Percentiles rank a stretch among this genome's conserved stretches.
phyloP scores from a whole-genome alignment of 805 yeast species.

The Pichia pseudocactophila region DNA sequence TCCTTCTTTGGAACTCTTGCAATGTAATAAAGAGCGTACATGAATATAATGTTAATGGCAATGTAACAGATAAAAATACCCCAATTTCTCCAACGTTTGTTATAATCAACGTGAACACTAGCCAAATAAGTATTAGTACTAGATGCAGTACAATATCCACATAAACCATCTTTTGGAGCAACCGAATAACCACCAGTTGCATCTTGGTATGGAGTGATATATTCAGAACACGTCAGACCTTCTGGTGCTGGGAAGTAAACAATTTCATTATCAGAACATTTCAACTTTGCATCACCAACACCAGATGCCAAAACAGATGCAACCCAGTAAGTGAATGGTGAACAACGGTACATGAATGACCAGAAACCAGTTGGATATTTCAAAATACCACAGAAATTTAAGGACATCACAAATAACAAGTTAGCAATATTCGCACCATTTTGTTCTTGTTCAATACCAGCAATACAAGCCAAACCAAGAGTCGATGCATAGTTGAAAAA shows the following conservation, averaged over 20 bases:
- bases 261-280: slow-evolving; percentile 41
- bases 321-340: slow-evolving; percentile 66
- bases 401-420: slow-evolving; percentile 49
- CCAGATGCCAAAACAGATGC: slow-evolving; percentile 46
- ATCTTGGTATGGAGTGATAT: slow-evolving; percentile 7
- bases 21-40: slow-evolving; percentile 37
- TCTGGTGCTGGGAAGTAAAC: slow-evolving; percentile 41
- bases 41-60: slow-evolving; percentile 29
- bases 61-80: slow-evolving; percentile 45
- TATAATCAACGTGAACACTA: slow-evolving; percentile 31
- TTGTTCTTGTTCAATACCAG: slow-evolving; percentile 50
- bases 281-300: slow-evolving; percentile 40
- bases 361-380: slow-evolving; percentile 59
- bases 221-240: slow-evolving; percentile 52
- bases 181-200: slow-evolving; percentile 37
- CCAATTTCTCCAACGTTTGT: slow-evolving; percentile 50
- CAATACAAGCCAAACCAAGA: slow-evolving; percentile 48
- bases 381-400: slow-evolving; percentile 75
- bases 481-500: slow-evolving; percentile 50
- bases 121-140: slow-evolving; percentile 52
- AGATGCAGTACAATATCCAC: slow-evolving; percentile 50
- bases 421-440: slow-evolving; percentile 57
- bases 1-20: slow-evolving; percentile 64
- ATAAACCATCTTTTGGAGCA: slow-evolving; percentile 39
- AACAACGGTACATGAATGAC: slow-evolving; percentile 68